phyloP scores from a whole-genome alignment of 352 stramenopile species.

The Phytophthora syringae region DNA sequence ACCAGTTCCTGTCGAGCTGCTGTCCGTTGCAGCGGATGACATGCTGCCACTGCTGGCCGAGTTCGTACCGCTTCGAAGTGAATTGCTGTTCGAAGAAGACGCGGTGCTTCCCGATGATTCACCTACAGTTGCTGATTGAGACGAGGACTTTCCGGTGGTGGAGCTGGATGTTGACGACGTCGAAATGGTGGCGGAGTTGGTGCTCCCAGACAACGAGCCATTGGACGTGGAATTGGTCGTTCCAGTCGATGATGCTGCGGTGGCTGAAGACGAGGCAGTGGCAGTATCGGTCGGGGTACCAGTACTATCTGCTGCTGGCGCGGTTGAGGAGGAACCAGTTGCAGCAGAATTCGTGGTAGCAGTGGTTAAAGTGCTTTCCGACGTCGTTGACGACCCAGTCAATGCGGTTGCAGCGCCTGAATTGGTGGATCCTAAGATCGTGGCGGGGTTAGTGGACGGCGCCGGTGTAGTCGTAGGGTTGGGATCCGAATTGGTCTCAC shows the following conservation, averaged over 20 bases:
- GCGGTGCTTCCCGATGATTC: not conserved
- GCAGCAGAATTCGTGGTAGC: not conserved
- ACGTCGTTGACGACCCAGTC: not conserved
- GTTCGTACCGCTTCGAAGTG: constrained; percentile 8
- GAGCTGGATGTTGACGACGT: constrained; percentile 6
- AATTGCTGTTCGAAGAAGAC: constrained; percentile 11
- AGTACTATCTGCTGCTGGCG: not conserved
- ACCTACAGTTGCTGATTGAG: not conserved
- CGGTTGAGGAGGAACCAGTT: not conserved
- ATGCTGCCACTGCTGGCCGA: constrained; percentile 5
- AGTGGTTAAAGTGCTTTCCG: not conserved
- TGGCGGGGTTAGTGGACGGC: not conserved
- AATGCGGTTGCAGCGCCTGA: not conserved
- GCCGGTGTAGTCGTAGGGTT: not conserved
- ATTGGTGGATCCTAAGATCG: not conserved
- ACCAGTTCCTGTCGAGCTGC: constrained; percentile 7
- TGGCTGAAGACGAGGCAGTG: constrained; percentile 1
- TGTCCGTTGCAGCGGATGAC: not conserved
- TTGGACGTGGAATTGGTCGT: constrained; percentile 1
- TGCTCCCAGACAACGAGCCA: constrained; percentile 2
- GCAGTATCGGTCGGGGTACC: not conserved
- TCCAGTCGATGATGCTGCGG: not conserved
- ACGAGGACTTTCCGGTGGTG: constrained; percentile 11
- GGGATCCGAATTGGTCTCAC: constrained; percentile 1
- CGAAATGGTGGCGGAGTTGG: constrained; percentile 2